Evolutionary conservation across 495 filamentous ascomycete species (phyloP).

Genomic region (Penicillium coffeae): DNA sequence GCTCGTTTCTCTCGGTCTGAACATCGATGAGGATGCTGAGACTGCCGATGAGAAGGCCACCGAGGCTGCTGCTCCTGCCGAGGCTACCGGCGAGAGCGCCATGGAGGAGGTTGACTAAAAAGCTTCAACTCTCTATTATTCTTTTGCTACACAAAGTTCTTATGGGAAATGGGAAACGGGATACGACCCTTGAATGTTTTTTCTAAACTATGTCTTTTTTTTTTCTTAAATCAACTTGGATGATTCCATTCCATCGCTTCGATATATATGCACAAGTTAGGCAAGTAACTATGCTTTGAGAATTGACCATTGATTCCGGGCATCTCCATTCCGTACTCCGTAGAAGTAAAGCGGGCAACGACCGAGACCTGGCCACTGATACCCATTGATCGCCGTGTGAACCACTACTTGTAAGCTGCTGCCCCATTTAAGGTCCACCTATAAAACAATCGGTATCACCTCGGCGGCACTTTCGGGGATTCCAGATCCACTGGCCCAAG

Average conservation of each 20-base stretch:
- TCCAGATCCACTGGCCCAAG: conserved; percentile 3
- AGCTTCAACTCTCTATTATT: conserved; percentile 13
- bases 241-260: conserved; percentile 4
- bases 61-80: conserved; percentile 59
- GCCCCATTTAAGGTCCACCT: too few species aligned
- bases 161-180: conserved; percentile 35
- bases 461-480: conserved; percentile 14
- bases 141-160: conserved; percentile 23
- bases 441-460: conserved; percentile 13
- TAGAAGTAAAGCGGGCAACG: too few species aligned
- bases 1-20: conserved; percentile 92
- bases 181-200: conserved; percentile 30
- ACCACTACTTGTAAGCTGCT: too few species aligned
- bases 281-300: not conserved
- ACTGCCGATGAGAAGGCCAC: conserved; percentile 59
- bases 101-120: conserved; percentile 75
- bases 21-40: conserved; percentile 89
- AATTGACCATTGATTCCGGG: too few species aligned
- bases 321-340: not conserved
- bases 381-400: too few species aligned
- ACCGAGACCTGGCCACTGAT: too few species aligned
- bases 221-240: conserved; percentile 12
- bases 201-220: conserved; percentile 12
- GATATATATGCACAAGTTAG: not conserved
- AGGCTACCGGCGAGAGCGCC: conserved; percentile 58